A percentile compares a stretch with the other conserved stretches of the same genome.
Conservation (phyloP, 2,329 filamentous ascomycete species). For the Fusarium citri region DNA sequence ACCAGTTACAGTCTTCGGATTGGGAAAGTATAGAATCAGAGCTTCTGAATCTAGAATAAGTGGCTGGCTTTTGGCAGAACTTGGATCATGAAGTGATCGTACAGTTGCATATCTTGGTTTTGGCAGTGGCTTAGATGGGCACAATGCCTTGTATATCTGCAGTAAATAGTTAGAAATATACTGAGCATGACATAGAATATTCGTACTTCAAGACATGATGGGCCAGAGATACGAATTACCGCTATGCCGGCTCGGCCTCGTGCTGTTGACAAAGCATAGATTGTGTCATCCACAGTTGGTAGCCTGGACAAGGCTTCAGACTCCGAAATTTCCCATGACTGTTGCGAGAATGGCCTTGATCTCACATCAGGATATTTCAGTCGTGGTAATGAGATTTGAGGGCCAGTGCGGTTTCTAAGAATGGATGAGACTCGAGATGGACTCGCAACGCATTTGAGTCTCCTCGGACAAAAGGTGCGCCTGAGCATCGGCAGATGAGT, state of each 20-base stretch:
- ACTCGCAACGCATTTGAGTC: slow-evolving; percentile 31
- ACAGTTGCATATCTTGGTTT: slow-evolving; percentile 73
- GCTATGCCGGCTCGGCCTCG: slow-evolving; percentile 90
- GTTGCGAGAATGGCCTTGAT: slow-evolving; percentile 23
- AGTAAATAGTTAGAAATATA: slow-evolving; percentile 5
- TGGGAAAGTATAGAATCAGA: slow-evolving; percentile 84
- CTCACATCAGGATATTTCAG: background rate
- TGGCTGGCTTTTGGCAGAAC: slow-evolving; percentile 22
- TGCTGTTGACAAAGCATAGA: slow-evolving; percentile 92
- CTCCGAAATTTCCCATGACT: slow-evolving; percentile 12
- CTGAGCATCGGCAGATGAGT: slow-evolving; percentile 41
- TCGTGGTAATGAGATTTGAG: background rate
- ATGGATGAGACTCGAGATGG: slow-evolving; percentile 2
- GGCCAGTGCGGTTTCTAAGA: background rate
- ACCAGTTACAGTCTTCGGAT: slow-evolving; percentile 85
- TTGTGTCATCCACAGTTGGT: slow-evolving; percentile 67
- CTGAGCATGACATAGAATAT: background rate
- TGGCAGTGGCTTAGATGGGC: slow-evolving; percentile 59
- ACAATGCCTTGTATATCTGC: slow-evolving; percentile 64
- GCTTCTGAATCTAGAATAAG: slow-evolving; percentile 82
- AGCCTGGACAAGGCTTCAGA: slow-evolving; percentile 20
- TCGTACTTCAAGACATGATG: slow-evolving; percentile 74
- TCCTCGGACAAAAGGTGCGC: slow-evolving; percentile 35
- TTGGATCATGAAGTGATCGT: slow-evolving; percentile 75
- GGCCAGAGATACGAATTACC: slow-evolving; percentile 86